Evolutionary conservation across 805 yeast species (phyloP), one percentile per base, ranked within the genome.

Genomic region (Candida schatavii): DNA sequence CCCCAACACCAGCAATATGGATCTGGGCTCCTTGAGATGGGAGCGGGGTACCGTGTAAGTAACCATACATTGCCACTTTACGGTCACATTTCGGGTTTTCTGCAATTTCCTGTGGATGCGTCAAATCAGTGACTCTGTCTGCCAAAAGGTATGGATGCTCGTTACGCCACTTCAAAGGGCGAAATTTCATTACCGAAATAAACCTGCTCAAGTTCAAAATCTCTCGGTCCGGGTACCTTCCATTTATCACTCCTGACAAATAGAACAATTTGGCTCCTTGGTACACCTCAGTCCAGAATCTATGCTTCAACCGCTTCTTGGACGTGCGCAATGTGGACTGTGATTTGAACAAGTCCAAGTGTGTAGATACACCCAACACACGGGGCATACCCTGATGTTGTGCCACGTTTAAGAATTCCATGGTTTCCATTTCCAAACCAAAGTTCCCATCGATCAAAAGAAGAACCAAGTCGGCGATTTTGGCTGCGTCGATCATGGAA

Each of bases 341-440:
- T 14, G 86, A 83, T 59, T 86, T 90, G 74, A 93, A 93, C 39
- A 93, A 74, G 64, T 93, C 99, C 55, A 95, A 74, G 70, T 93
- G 99, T 0, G 99, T 93, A 5, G 96, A 85, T 7, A 93, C 86
- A 50, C 98, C 99, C 35, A 93, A 72, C 15, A 93, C 95, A 53
- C 97, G 79, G 32, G 99, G 99, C 90, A 93, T 93, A 64, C 99
- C 99, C 63, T 93, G 99, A 58, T 91, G 97, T 54, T 93, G 96
- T 3, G 97, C 95, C 50, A 93, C 78, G 57, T 93, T 95, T 48
- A 93, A 73, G 57, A 93, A 93, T 66, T 93, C 99, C 98, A 93
- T 95, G 6, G 99, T 93, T 66, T 93, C 99, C 99, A 93, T 93
- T 70, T 93, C 99, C 45, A 93, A 81, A 5, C 99, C 99, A 61